Conservation (phyloP, 2,329 filamentous ascomycete species). For the Coleophoma crateriformis region DNA sequence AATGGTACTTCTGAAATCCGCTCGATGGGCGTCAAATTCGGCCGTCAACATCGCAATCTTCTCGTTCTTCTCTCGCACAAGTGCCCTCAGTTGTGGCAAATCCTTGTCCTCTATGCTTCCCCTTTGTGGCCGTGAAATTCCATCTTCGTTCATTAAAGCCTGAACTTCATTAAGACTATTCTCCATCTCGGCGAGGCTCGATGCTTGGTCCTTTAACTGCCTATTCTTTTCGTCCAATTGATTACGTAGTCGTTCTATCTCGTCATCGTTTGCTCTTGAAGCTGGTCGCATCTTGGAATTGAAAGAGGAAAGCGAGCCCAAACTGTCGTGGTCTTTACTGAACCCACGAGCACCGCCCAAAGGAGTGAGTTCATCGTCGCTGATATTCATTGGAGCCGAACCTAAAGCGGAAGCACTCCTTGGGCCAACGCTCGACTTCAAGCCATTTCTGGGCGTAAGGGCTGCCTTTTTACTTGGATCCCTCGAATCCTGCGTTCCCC, state of each 20-base stretch:
- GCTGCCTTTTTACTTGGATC: constrained; percentile 53
- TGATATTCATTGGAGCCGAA: constrained; percentile 36
- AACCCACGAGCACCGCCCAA: constrained; percentile 43
- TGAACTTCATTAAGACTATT: constrained; percentile 77
- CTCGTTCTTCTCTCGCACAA: constrained; percentile 92
- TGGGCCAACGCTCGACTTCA: constrained; percentile 42
- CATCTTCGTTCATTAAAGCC: constrained; percentile 56
- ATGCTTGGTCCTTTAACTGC: constrained; percentile 83
- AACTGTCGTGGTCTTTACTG: constrained; percentile 43
- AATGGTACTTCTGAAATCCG: constrained; percentile 94
- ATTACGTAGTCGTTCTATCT: constrained; percentile 65
- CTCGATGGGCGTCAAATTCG: constrained; percentile 91
- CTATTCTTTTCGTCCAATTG: constrained; percentile 80
- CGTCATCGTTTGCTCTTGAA: constrained; percentile 46
- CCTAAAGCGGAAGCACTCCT: constrained; percentile 57
- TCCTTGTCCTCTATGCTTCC: constrained; percentile 63
- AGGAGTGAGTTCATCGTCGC: constrained; percentile 54
- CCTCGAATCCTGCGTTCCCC: constrained; percentile 45
- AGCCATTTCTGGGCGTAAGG: constrained; percentile 39
- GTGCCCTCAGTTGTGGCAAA: constrained; percentile 67
- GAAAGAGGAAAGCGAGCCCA: constrained; percentile 50
- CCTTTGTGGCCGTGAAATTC: constrained; percentile 38
- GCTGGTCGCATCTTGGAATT: constrained; percentile 44
- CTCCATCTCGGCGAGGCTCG: constrained; percentile 85
- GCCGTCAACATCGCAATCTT: constrained; percentile 89